phyloP scores from a whole-genome alignment of 345 rosid species.

The Brassica incana region DNA sequence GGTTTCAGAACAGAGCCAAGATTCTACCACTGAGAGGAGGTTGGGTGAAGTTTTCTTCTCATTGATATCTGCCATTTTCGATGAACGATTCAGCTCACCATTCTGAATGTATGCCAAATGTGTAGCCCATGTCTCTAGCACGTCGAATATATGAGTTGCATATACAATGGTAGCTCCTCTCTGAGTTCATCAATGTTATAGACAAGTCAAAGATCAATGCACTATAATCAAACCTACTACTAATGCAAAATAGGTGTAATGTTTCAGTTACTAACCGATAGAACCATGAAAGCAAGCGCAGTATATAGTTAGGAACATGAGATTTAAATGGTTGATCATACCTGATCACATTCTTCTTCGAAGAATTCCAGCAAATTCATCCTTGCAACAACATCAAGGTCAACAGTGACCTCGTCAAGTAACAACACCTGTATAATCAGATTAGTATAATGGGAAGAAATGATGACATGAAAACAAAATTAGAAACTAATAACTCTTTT shows the following conservation, averaged over 20 bases:
- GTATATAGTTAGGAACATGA: neutral
- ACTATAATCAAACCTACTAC: neutral
- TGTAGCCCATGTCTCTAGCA: conserved; percentile 87
- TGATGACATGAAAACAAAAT: neutral
- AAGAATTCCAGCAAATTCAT: conserved; percentile 89
- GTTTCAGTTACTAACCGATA: neutral
- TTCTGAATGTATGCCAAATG: conserved; percentile 86
- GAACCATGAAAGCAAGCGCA: neutral
- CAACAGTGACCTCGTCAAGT: conserved; percentile 95
- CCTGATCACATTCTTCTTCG: conserved; percentile 87
- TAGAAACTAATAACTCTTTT: neutral
- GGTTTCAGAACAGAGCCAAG: conserved; percentile 82
- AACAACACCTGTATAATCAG: conserved; percentile 63
- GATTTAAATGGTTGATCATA: conserved; percentile 24
- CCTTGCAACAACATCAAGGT: conserved; percentile 91
- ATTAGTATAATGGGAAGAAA: neutral
- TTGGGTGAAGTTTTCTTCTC: conserved; percentile 67
- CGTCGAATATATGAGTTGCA: conserved; percentile 93
- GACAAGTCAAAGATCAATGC: conserved; percentile 17
- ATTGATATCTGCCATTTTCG: conserved; percentile 51
- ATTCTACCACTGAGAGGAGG: conserved; percentile 83
- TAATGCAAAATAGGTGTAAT: neutral
- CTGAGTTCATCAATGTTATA: conserved; percentile 29
- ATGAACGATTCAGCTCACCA: conserved; percentile 63
- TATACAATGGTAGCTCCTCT: conserved; percentile 89